Evolutionary conservation across 2,329 filamentous ascomycete genomes (phyloP), one percentile per base, ranked within the genome.

Genomic region (Fusarium chlamydosporum): DNA sequence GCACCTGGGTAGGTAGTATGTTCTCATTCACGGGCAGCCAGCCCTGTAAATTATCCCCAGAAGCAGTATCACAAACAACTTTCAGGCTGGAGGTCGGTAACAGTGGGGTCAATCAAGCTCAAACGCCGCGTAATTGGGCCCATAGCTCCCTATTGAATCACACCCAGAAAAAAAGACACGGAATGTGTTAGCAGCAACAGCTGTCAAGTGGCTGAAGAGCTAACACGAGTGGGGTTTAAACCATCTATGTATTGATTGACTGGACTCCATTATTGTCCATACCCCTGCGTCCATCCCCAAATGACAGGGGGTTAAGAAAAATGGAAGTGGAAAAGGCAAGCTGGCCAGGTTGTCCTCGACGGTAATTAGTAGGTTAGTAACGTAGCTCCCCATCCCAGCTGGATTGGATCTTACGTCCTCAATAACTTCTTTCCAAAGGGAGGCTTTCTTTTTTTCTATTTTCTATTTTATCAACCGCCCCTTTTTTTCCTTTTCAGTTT

Each of bases 291-390:
- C 68, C 42, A 68, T 68, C 59, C 47, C 47, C 57, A 26, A 63
- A 26, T 48, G 55, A 61, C 63, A 68, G 51, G 67, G 65, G 54
- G 27, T 27, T 29, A 51, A 16, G 51, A 33, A 54, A 68, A 67
- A 69, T 23, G 23, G 23, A 70, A 60, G 35, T 23, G 23, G 47
- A 51, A 40, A 31, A 51, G 59, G 61, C 45, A 62, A 73, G 60
- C 70, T 61, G 61, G 68, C 68, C 72, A 74, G 70, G 71, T 73
- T 74, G 72, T 74, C 72, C 72, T 74, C 56, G 61, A 71, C 55
- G 45, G 41, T 27, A 61, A 65, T 53, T 56, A 61, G 58, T n/a
- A n/a, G n/a, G n/a, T 50, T 27, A 45, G 42, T 31, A 27, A 18
- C 13, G 23, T 45, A 45, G 41, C 26, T 45, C 41, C 26, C 27